Evolutionary conservation across 345 rosid genomes (phyloP).

Genomic region (Atalantia buxifolia): DNA sequence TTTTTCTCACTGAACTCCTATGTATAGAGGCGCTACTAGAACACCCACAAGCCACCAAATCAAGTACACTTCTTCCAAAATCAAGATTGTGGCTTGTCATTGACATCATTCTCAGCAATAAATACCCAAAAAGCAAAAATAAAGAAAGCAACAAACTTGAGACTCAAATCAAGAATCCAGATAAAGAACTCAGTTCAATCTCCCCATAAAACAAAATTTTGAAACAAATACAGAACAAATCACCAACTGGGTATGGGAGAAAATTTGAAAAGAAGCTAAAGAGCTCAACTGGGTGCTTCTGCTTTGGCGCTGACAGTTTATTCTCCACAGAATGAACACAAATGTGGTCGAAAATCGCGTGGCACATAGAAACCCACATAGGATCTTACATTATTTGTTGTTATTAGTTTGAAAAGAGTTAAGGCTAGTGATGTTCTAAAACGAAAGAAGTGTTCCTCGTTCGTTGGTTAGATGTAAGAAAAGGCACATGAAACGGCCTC

Average conservation of each 20-base stretch:
- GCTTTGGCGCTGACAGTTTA: neutral
- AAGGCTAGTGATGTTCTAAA: constrained; percentile 13
- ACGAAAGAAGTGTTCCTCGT: neutral
- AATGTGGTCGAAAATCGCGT: constrained; percentile 30
- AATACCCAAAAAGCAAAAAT: constrained; percentile 22
- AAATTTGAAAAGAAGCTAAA: constrained; percentile 8
- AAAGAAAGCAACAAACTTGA: constrained; percentile 6
- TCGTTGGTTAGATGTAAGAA: neutral
- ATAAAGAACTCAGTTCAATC: constrained; percentile 13
- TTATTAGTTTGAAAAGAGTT: constrained; percentile 16
- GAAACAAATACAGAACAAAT: neutral
- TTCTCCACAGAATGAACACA: neutral
- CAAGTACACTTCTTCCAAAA: constrained; percentile 55
- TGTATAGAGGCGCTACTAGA: constrained; percentile 51
- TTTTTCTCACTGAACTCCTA: constrained; percentile 34
- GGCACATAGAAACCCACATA: constrained; percentile 51
- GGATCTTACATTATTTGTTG: constrained; percentile 9
- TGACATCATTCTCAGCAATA: constrained; percentile 57
- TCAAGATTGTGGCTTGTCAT: constrained; percentile 67
- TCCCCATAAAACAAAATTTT: neutral
- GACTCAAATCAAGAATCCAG: constrained; percentile 22
- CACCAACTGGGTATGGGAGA: constrained; percentile 7
- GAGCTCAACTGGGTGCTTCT: constrained; percentile 4
- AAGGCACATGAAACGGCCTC: constrained; percentile 1
- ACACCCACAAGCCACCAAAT: constrained; percentile 59